Conservation (phyloP, 1,284 basidiomycete species). For the Cutaneotrichosporon sp. region DNA sequence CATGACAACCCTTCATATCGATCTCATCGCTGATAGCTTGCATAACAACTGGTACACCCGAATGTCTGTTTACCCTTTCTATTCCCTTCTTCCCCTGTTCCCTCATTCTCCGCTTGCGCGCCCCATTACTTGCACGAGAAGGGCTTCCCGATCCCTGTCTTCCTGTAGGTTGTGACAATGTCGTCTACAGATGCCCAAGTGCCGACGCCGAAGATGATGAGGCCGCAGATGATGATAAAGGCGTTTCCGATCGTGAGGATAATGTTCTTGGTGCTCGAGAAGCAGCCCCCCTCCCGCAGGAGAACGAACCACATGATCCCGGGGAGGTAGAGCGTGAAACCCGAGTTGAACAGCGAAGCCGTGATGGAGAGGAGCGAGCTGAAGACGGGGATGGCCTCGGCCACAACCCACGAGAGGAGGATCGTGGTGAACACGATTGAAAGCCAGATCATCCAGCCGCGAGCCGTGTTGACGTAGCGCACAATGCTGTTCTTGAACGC, state of each 20-base stretch:
- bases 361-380: conserved; percentile 39
- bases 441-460: conserved; percentile 58
- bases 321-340: conserved; percentile 22
- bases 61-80: too few species aligned
- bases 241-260: conserved; percentile 14
- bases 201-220: conserved; percentile 18
- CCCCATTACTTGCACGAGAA: conserved; percentile 16
- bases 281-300: conserved; percentile 20
- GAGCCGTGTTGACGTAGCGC: conserved; percentile 39
- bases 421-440: conserved; percentile 23
- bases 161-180: conserved; percentile 14
- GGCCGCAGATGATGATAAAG: conserved; percentile 17
- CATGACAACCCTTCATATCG: too few species aligned
- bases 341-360: conserved; percentile 28
- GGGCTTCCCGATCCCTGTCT: conserved; percentile 12
- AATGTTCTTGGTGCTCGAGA: conserved; percentile 19
- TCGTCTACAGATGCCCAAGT: conserved; percentile 15
- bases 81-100: too few species aligned
- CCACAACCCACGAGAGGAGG: conserved; percentile 17
- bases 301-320: conserved; percentile 29
- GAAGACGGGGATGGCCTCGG: conserved; percentile 43
- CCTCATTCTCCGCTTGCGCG: too few species aligned
- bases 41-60: too few species aligned
- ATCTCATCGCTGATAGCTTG: too few species aligned
- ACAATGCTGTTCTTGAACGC: conserved; percentile 15